Evolutionary conservation across 768 basidiomycete species (phyloP).

Genomic region (Trametes cinnabarina): DNA sequence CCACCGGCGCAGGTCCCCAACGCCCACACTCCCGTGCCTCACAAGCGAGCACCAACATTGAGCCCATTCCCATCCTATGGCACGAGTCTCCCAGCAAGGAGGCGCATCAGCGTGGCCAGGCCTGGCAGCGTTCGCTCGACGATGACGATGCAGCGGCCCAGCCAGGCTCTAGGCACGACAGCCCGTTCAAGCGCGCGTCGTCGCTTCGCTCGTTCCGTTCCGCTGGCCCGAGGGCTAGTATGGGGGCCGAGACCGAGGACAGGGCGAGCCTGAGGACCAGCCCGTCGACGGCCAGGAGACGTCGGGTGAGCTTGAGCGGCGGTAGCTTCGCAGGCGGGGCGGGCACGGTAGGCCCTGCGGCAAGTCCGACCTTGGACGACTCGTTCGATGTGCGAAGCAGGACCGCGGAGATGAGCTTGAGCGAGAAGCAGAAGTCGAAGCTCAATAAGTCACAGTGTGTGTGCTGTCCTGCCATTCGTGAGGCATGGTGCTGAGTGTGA

Average conservation of each 20-base stretch:
- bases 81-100: not conserved
- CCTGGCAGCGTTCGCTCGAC: not conserved
- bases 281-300: conserved; percentile 7
- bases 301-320: conserved; percentile 23
- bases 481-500: not conserved
- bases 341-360: conserved; percentile 48
- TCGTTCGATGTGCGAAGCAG: conserved; percentile 39
- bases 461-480: conserved; percentile 14
- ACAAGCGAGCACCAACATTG: conserved; percentile 4
- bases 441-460: conserved; percentile 54
- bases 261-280: conserved; percentile 20
- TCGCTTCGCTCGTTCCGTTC: conserved; percentile 28
- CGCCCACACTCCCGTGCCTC: conserved; percentile 13
- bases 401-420: conserved; percentile 48
- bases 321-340: conserved; percentile 54
- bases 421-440: conserved; percentile 48
- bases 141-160: conserved; percentile 5
- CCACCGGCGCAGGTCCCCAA: not conserved
- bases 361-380: conserved; percentile 42
- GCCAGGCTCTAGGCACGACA: not conserved
- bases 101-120: not conserved
- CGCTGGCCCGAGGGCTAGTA: not conserved
- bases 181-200: conserved; percentile 17
- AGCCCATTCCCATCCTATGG: conserved; percentile 29
- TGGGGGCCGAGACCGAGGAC: conserved; percentile 1